Evolutionary conservation across 1,139 yeast species (phyloP), one percentile per base, ranked within the genome.

Genomic region (Kodamaea arcana): DNA sequence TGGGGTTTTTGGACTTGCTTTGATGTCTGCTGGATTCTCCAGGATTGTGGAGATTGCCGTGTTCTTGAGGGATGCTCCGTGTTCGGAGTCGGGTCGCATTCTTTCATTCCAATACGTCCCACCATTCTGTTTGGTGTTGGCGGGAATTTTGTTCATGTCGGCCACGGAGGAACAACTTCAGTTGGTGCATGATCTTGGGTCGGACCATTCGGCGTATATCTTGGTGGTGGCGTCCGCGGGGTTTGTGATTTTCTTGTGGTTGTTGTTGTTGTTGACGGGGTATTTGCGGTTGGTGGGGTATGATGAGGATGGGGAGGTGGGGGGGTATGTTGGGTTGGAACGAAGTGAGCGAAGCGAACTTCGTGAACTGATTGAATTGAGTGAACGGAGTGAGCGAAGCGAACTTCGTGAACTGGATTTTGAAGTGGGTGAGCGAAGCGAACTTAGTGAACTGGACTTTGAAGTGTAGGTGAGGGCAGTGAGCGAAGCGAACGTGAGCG

Each of bases 121-220:
- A 1, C 86, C 96, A 3, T 78, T 87, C 52, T 75, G 90, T 40
- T 69, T 90, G 35, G 74, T 87, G 2, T 74, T 84, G 43, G 68
- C 94, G 1, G 97, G 97, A 1, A 58, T 84, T 13, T 54, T 85
- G 45, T 90, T 90, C 54, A 87, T 88, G 96, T 77, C 86, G 17
- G 97, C 97, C 17, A 88, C 75, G 41, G 97, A 90, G 53, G 95
- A 90, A 54, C 96, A 90, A 51, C 65, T 90, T 50, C 62, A 64
- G 12, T 64, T 86, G 42, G 86, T 88, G 1, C 64, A 79, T 38
- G 80, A 78, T 44, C 68, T 84, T 47, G 87, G 88, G 4, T 80
- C 95, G 8, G 95, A 86, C 58, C 94, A 86, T 49, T 79, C 92
- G 31, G 78, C 95, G 1, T 90, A 90, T 54, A 74, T 85, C 26